Evolutionary conservation across 2,329 filamentous ascomycete genomes (phyloP).

Genomic region (Elsinoe fawcettii): DNA sequence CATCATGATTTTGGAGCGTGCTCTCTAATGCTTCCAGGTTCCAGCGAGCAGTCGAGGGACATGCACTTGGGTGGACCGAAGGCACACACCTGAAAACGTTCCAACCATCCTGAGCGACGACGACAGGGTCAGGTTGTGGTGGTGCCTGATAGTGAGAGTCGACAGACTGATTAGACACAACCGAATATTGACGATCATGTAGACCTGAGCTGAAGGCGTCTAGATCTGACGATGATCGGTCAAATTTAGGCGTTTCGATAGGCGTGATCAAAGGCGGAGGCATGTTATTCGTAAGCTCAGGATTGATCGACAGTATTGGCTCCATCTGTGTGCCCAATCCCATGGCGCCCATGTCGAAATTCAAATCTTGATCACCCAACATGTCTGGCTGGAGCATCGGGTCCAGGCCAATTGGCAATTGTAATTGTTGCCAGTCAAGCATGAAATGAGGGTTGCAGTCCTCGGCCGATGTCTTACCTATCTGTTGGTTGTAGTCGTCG

Average conservation of each 20-base stretch:
- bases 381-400: conserved; percentile 37
- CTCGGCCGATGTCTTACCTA: conserved; percentile 35
- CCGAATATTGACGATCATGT: conserved; percentile 35
- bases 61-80: conserved; percentile 40
- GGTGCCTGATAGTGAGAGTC: conserved; percentile 1
- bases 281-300: conserved; percentile 33
- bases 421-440: conserved; percentile 43
- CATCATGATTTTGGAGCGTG: conserved; percentile 44
- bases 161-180: conserved; percentile 21
- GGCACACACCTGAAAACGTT: conserved; percentile 46
- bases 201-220: conserved; percentile 38
- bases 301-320: conserved; percentile 39
- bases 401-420: conserved; percentile 39
- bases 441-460: conserved; percentile 40
- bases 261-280: conserved; percentile 39
- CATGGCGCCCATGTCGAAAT: conserved; percentile 37
- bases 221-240: conserved; percentile 40
- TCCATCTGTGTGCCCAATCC: conserved; percentile 31
- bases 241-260: conserved; percentile 40
- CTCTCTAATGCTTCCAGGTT: conserved; percentile 46
- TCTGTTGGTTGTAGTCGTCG: conserved; percentile 36
- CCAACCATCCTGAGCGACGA: conserved; percentile 46
- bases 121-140: conserved; percentile 41
- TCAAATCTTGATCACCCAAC: conserved; percentile 39
- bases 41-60: conserved; percentile 43